These are phyloP conservation scores for Scedosporium apiospermum DNA, from an alignment of 2,329 filamentous ascomycete genomes.

Conservation along the genomic window DNA sequence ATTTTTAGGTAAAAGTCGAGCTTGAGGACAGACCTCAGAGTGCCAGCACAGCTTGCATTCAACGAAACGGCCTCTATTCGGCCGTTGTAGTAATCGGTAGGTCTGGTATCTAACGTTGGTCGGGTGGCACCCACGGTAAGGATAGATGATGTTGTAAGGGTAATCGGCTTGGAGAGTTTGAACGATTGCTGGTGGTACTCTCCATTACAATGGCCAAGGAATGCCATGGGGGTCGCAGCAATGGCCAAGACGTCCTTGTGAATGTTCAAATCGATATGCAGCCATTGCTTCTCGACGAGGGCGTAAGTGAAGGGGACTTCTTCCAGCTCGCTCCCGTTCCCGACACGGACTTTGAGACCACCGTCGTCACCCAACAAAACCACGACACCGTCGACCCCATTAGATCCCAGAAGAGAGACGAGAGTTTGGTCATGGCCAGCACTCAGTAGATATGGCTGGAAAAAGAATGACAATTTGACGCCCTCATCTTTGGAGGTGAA, in stretches of 20 bases:
- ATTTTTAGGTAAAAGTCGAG: constrained; percentile 16
- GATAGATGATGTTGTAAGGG: not conserved
- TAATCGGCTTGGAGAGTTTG: not conserved
- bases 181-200: not conserved
- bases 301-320: not conserved
- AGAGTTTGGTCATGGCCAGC: constrained; percentile 4
- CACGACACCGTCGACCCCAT: not conserved
- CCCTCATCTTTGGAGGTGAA: constrained; percentile 2
- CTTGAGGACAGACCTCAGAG: not conserved
- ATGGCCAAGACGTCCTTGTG: not conserved
- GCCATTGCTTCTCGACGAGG: not conserved
- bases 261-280: not conserved
- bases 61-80: constrained; percentile 11
- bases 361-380: not conserved
- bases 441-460: constrained; percentile 6
- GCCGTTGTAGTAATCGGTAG: constrained; percentile 12
- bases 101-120: not conserved
- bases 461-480: constrained; percentile 1
- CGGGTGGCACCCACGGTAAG: constrained; percentile 5
- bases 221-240: not conserved
- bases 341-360: not conserved
- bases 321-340: not conserved
- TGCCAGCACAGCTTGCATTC: no score
- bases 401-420: constrained; percentile 4
- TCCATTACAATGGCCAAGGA: not conserved